Evolutionary conservation across 2,329 filamentous ascomycete species (phyloP), one percentile per base, ranked within the genome.

Genomic region (Colletotrichum tamarilloi): DNA sequence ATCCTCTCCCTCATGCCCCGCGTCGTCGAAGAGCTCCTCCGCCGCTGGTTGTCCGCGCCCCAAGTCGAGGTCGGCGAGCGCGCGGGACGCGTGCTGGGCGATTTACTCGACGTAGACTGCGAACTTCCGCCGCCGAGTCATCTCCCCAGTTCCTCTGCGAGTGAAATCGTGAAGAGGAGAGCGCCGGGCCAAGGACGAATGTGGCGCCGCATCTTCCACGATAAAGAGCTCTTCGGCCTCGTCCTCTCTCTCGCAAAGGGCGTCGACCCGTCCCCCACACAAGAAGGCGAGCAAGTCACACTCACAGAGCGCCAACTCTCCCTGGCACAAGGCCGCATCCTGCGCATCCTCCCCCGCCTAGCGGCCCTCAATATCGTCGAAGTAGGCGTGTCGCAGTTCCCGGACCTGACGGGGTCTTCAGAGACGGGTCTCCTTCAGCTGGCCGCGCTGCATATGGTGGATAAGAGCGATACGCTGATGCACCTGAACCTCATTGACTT

Each of bases 31-130:
- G 83, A 83, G 12, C 83, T 91, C 52, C 60, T 92, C 38, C 79
- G 80, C 12, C 81, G 83, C 68, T 92, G 90, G 90, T 82, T 92
- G 2, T 82, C 84, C 28, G 84, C 85, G 6, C 85, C 87, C 0
- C 82, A 89, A 55, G 87, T 90, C 6, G 87, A 87, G 65, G 88
- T 91, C 2, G 89, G 87, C 12, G 87, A 91, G 77, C 85, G 84
- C 38, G 89, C 86, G 2, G 83, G 83, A 1, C 84, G 81, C 63
- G 85, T 88, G 2, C 78, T 92, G 3, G 86, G 86, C 1, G 86
- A 89, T 75, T 78, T 92, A 46, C 83, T 92, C 4, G 86, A 90
- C 62, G 82, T 86, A 7, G 90, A 92, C 79, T 90, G 87, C 75
- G 84, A 86, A 11, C 75, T 82, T 16, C 28, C 71, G 55, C 74